A percentile compares a stretch with the other conserved stretches of the same genome.
Conservation (phyloP, 2,329 filamentous ascomycete species). For the Ceratocystis variospora region DNA sequence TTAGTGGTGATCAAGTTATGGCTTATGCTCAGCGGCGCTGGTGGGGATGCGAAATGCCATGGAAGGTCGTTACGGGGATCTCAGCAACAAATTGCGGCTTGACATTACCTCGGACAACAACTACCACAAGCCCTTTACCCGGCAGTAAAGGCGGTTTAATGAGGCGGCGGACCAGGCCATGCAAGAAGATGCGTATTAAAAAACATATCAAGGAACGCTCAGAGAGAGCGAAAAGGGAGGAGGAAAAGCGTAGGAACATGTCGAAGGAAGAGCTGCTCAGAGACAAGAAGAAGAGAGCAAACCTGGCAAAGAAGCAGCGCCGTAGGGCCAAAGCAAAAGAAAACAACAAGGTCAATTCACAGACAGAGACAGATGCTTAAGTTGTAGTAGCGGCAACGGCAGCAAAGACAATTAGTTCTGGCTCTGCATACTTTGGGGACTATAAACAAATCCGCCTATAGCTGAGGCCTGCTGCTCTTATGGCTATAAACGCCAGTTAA, state of each 20-base stretch:
- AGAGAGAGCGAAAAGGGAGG: slow-evolving; percentile 30
- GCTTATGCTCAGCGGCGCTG: slow-evolving; percentile 31
- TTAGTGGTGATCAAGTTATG: slow-evolving; percentile 40
- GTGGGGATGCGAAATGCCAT: slow-evolving; percentile 48
- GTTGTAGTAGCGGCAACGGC: slow-evolving; percentile 27
- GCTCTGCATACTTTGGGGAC: slow-evolving; percentile 17
- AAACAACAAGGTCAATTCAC: slow-evolving; percentile 31
- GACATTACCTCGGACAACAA: slow-evolving; percentile 16
- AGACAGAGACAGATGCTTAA: slow-evolving; percentile 42
- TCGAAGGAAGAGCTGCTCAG: slow-evolving; percentile 37
- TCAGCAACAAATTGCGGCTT: slow-evolving; percentile 25
- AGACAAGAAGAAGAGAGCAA: slow-evolving; percentile 48
- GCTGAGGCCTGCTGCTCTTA: no score
- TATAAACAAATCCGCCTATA: not conserved
- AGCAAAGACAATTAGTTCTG: slow-evolving; percentile 17
- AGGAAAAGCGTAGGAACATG: slow-evolving; percentile 27
- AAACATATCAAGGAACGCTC: slow-evolving; percentile 34
- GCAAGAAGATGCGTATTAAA: slow-evolving; percentile 46
- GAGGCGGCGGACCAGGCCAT: slow-evolving; percentile 27
- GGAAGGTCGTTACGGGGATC: slow-evolving; percentile 38
- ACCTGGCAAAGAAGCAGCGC: slow-evolving; percentile 46
- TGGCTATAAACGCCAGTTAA: not conserved
- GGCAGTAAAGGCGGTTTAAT: not conserved
- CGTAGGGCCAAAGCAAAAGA: slow-evolving; percentile 44
- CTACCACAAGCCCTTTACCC: not conserved